Percentiles rank a stretch among this genome's conserved stretches.
phyloP scores from a whole-genome alignment of 768 basidiomycete species.

The Suillus lakei region DNA sequence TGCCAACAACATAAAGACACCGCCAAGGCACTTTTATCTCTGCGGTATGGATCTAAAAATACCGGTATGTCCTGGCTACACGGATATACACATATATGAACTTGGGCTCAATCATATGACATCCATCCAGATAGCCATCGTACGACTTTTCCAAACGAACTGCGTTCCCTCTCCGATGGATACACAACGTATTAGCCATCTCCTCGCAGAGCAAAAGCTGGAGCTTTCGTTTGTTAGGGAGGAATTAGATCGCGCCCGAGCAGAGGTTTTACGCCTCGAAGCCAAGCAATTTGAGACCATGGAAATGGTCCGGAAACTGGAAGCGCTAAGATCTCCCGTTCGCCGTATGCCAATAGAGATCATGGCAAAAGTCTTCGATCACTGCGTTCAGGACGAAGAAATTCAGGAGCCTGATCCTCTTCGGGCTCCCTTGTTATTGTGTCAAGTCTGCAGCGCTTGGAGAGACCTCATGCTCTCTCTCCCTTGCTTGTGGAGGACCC shows the following conservation, averaged over 20 bases:
- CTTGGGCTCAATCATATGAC: not conserved
- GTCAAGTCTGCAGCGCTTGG: constrained; percentile 37
- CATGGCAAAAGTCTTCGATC: constrained; percentile 31
- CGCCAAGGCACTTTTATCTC: not conserved
- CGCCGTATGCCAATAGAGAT: constrained; percentile 38
- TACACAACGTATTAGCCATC: constrained; percentile 14
- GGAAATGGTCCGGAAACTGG: constrained; percentile 26
- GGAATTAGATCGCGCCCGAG: constrained; percentile 28
- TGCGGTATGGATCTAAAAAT: constrained; percentile 26
- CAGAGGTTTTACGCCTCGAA: constrained; percentile 24
- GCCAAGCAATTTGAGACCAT: constrained; percentile 12
- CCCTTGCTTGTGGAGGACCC: constrained; percentile 26
- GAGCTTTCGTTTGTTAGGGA: constrained; percentile 19
- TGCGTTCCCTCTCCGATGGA: constrained; percentile 31
- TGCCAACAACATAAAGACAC: not conserved
- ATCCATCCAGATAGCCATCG: constrained; percentile 27
- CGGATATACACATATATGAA: not conserved
- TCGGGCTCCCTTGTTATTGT: constrained; percentile 29
- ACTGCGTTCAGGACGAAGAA: constrained; percentile 20
- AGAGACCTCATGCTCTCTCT: constrained; percentile 34
- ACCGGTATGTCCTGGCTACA: constrained; percentile 25
- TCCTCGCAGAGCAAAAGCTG: constrained; percentile 23
- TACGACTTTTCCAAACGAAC: constrained; percentile 34
- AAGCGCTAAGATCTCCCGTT: constrained; percentile 32
- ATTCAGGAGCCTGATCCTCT: constrained; percentile 16